Conservation (phyloP, 805 yeast species). For the Yueomyces sp. region DNA sequence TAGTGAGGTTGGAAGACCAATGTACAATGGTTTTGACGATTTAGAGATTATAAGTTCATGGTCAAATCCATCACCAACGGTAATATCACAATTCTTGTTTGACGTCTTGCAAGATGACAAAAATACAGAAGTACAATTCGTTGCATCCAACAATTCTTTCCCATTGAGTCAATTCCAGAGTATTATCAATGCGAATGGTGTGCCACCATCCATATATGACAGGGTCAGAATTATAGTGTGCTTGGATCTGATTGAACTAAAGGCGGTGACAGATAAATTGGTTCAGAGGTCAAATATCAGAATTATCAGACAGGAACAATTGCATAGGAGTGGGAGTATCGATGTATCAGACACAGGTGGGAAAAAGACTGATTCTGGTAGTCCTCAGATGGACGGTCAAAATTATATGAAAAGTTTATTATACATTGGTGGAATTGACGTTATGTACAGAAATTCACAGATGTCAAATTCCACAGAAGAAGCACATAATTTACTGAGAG, state of each 20-base stretch:
- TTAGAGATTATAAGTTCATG: neutral
- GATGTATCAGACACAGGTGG: neutral
- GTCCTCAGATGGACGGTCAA: neutral
- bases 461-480: slow-evolving; percentile 6
- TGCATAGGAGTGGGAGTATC: neutral
- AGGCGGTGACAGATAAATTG: slow-evolving; percentile 6
- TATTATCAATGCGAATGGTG: slow-evolving; percentile 5
- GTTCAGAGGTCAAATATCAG: slow-evolving; percentile 2
- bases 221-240: slow-evolving; percentile 16
- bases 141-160: slow-evolving; percentile 21
- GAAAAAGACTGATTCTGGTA: slow-evolving; percentile 1
- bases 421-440: slow-evolving; percentile 15
- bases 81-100: neutral
- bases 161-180: slow-evolving; percentile 16
- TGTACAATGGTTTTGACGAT: neutral
- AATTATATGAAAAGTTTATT: neutral
- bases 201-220: slow-evolving; percentile 12
- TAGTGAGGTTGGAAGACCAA: too few relatives aligned
- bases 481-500: slow-evolving; percentile 13
- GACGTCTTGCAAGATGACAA: neutral
- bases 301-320: neutral
- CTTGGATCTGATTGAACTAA: slow-evolving; percentile 16
- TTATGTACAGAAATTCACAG: slow-evolving; percentile 18
- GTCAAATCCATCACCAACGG: neutral
- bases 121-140: slow-evolving; percentile 10